Percentiles rank a stretch among this genome's conserved stretches.
These are phyloP conservation scores for Cadophora gregata DNA, from an alignment of 2,329 filamentous ascomycete species.

Conservation along the genomic window DNA sequence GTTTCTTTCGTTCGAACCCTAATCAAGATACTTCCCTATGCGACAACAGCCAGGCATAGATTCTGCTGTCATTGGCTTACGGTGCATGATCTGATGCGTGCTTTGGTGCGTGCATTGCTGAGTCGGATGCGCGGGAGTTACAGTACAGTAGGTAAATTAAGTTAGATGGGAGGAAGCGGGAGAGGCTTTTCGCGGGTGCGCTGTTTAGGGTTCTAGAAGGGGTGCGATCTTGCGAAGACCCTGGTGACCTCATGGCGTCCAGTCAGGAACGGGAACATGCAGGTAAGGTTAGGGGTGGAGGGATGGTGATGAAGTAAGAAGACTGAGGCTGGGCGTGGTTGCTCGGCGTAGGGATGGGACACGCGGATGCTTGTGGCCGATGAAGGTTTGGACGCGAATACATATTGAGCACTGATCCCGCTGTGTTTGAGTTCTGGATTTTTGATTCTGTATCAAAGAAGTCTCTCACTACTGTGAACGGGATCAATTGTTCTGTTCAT, in stretches of 20 bases:
- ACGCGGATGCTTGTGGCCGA: not conserved
- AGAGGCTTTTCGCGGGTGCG: not conserved
- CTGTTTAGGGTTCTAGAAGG: not conserved
- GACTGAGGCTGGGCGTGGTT: not conserved
- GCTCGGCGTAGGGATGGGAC: constrained; percentile 5
- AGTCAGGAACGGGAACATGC: constrained; percentile 1
- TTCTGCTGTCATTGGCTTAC: constrained; percentile 6
- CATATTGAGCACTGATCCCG: not conserved
- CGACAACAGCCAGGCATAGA: not conserved
- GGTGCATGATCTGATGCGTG: not conserved
- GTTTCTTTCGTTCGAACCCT: too few species aligned
- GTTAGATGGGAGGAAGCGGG: not conserved
- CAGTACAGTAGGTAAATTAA: not conserved
- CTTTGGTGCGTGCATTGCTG: not conserved
- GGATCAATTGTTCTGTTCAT: not conserved
- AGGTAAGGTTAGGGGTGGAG: too few species aligned
- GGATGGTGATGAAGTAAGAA: not conserved
- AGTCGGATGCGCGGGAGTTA: constrained; percentile 12
- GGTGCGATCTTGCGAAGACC: not conserved
- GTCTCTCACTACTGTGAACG: not conserved
- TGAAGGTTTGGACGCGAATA: not conserved
- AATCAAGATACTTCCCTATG: constrained; percentile 1
- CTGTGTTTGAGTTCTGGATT: not conserved
- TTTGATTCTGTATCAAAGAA: not conserved
- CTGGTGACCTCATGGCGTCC: constrained; percentile 15